A percentile compares a stretch with the other conserved stretches of the same genome.
These are phyloP conservation scores for Termitomyces sp. DNA, from an alignment of 768 basidiomycete species.

Conservation along the genomic window DNA sequence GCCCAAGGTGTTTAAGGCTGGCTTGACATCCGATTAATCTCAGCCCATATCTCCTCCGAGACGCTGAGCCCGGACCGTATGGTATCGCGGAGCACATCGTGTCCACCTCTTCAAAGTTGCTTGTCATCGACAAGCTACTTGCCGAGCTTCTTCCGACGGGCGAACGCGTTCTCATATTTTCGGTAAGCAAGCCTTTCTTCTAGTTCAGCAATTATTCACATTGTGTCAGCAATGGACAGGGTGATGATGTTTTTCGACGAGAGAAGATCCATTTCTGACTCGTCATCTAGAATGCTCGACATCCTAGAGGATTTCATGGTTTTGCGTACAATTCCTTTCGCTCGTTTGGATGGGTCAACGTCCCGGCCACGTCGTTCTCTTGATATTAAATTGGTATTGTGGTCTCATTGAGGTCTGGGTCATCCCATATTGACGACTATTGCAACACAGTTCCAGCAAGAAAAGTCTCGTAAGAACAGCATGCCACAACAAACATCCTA, in stretches of 20 bases:
- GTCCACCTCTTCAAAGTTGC: conserved; percentile 53
- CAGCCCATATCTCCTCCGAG: conserved; percentile 49
- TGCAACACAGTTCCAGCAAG: conserved; percentile 51
- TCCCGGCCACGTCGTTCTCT: conserved; percentile 50
- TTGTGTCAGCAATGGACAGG: conserved; percentile 55
- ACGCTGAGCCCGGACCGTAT: conserved; percentile 48
- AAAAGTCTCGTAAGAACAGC: conserved; percentile 44
- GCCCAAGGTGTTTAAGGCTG: not conserved
- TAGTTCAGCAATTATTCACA: not conserved
- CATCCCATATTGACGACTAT: not conserved
- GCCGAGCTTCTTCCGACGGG: conserved; percentile 53
- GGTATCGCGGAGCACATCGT: conserved; percentile 53
- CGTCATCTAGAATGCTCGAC: conserved; percentile 55
- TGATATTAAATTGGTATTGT: conserved; percentile 53
- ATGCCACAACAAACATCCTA: not conserved
- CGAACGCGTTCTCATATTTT: conserved; percentile 67
- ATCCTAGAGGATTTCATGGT: conserved; percentile 65
- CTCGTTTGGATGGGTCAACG: conserved; percentile 57
- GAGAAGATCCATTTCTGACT: not conserved
- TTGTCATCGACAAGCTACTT: conserved; percentile 58
- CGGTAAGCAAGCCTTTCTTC: conserved; percentile 34
- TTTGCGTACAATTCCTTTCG: conserved; percentile 55
- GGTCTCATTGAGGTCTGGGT: not conserved
- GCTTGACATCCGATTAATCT: not conserved
- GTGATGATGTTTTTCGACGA: conserved; percentile 23